Evolutionary conservation across 306 rosid genomes (phyloP).

Genomic region (Vicia sativa): DNA sequence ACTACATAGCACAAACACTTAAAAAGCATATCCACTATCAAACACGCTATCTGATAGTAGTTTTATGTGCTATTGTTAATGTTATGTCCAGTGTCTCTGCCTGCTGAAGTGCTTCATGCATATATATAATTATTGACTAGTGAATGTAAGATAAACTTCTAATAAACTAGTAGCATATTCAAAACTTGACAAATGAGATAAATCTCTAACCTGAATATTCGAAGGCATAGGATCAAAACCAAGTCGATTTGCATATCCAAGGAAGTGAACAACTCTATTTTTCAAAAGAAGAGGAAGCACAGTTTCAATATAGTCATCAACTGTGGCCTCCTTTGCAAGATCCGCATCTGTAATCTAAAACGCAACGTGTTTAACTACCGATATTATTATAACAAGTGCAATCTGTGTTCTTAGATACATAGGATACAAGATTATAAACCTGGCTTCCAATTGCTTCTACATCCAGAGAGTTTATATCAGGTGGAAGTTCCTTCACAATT

Average conservation of each 20-base stretch:
- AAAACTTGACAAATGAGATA: slow-evolving; percentile 14
- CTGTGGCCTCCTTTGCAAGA: slow-evolving; percentile 85
- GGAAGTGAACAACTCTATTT: slow-evolving; percentile 78
- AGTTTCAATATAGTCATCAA: slow-evolving; percentile 58
- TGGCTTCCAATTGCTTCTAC: slow-evolving; percentile 76
- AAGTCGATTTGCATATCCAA: slow-evolving; percentile 91
- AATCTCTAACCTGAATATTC: slow-evolving; percentile 70
- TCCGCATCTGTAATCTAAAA: slow-evolving; percentile 91
- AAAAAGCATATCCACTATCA: not conserved
- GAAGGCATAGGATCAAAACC: slow-evolving; percentile 88
- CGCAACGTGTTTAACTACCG: slow-evolving; percentile 28
- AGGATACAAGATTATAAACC: slow-evolving; percentile 52
- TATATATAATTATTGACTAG: not conserved
- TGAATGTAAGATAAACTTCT: slow-evolving; percentile 21
- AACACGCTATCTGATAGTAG: not conserved
- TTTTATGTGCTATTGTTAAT: not conserved
- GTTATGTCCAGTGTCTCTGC: not conserved
- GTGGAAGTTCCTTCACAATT: slow-evolving; percentile 80
- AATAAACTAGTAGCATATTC: slow-evolving; percentile 22
- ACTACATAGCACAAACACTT: not conserved
- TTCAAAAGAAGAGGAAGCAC: slow-evolving; percentile 72
- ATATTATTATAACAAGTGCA: slow-evolving; percentile 24
- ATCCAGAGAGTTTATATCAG: slow-evolving; percentile 67
- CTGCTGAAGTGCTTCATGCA: not conserved
- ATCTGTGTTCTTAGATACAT: slow-evolving; percentile 17